A percentile compares a stretch with the other conserved stretches of the same genome.
phyloP scores from a whole-genome alignment of 148 eudicot genomes.

The Dysphania ambrosioides region DNA sequence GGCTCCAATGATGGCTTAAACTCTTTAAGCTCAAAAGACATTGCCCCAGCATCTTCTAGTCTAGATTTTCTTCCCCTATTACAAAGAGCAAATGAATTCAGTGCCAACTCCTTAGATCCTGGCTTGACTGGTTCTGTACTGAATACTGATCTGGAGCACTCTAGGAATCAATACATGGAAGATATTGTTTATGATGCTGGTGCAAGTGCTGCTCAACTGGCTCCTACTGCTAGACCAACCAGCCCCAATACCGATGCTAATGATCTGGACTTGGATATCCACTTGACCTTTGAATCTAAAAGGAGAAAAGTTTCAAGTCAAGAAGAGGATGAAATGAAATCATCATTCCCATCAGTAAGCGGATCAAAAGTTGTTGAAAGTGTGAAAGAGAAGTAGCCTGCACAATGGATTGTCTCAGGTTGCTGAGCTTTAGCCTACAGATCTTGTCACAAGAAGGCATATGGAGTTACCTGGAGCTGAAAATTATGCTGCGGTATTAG shows the following conservation, averaged over 20 bases:
- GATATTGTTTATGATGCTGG: conserved; percentile 29
- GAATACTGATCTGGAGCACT: conserved; percentile 39
- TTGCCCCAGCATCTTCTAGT: conserved; percentile 36
- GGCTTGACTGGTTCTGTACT: conserved; percentile 27
- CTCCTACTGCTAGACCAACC: conserved; percentile 29
- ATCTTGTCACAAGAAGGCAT: conserved; percentile 22
- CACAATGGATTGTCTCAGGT: conserved; percentile 12
- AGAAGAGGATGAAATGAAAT: conserved; percentile 25
- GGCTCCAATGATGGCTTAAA: conserved; percentile 34
- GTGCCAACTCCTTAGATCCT: conserved; percentile 24
- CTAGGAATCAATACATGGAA: conserved; percentile 33
- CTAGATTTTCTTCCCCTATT: conserved; percentile 89
- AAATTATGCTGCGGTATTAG: conserved; percentile 17
- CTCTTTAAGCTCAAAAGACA: conserved; percentile 36
- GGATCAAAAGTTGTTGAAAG: conserved; percentile 22
- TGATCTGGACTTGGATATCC: conserved; percentile 76
- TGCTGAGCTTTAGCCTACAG: too few species aligned
- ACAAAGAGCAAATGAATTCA: conserved; percentile 48
- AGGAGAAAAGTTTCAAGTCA: conserved; percentile 36
- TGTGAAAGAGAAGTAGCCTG: conserved; percentile 15
- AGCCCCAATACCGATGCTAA: conserved; percentile 37
- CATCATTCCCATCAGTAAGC: conserved; percentile 15
- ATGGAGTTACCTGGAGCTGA: conserved; percentile 30
- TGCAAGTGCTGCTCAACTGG: conserved; percentile 25
- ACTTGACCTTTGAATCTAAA: conserved; percentile 47